Base-by-base conservation (phyloP, 805 yeast species). In the Pichia insulana region DNA sequence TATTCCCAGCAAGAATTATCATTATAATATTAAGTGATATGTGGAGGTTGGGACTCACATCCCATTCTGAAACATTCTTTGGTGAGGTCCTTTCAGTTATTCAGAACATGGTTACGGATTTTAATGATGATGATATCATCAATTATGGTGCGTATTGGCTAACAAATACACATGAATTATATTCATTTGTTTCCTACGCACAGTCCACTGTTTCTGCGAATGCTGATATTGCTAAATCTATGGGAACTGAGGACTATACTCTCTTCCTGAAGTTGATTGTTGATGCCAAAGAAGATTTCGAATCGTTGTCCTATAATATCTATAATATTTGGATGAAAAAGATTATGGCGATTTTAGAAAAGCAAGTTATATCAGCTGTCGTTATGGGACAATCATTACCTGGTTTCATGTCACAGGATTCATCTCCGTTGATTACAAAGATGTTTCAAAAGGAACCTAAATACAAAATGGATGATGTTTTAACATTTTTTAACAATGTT, bases 261-360 rank as follows among this genome's bases (percentile, higher is more conserved):
- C 95, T 89, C 63, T 92, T 92, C 58, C 75, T 87, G 62, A 79
- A 84, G 48, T 72, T 92, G 44, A 95, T 89, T 44, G 85, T 88
- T 2, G 88, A 90, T 50, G 90, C 90, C 35, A 86, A 84, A 64
- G 95, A 85, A 59, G 98, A 92, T 66, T 83, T 90, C 51, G 96
- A 88, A 65, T 83, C 90, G 4, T 74, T 90, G 47, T 87, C 94
- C 30, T 90, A 81, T 69, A 92, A 92, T 66, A 84, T 92, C 50
- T 92, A 89, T 66, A 94, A 88, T 62, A 82, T 89, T 71, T 90
- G 96, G 97, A 80, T 90, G 85, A 88, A 85, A 69, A 89, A 86
- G 63, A 76, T 92, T 76, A 92, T 88, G 67, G 85, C 84, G 60
- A 84, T 81, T 52, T 67, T 90, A 58, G 95, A 86, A 61, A 86